These are phyloP conservation scores for Ogataea chonburiensis DNA, from an alignment of 805 yeast genomes.

Conservation along the genomic window DNA sequence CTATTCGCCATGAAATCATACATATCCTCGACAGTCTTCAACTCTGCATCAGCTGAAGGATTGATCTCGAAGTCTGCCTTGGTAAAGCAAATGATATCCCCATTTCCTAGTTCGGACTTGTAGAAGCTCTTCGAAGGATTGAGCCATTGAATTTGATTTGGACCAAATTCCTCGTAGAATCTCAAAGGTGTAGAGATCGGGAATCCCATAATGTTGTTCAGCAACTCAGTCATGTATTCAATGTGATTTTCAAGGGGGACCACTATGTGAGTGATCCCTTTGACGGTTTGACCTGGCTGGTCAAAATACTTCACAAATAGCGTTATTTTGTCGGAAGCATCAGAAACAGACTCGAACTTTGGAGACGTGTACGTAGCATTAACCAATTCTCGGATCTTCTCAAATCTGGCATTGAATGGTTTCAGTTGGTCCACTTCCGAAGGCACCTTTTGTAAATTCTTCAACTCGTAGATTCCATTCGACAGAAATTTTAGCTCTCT, in stretches of 20 bases:
- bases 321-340: slow-evolving; percentile 23
- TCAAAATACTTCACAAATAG: slow-evolving; percentile 38
- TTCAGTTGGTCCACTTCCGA: slow-evolving; percentile 1
- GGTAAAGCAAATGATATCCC: slow-evolving; percentile 57
- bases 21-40: slow-evolving; percentile 42
- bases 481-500: slow-evolving; percentile 40
- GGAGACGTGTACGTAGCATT: slow-evolving; percentile 19
- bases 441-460: slow-evolving; percentile 10
- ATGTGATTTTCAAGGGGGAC: slow-evolving; percentile 50
- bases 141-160: slow-evolving; percentile 47
- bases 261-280: slow-evolving; percentile 62
- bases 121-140: slow-evolving; percentile 44
- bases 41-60: slow-evolving; percentile 14
- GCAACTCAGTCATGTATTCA: slow-evolving; percentile 38
- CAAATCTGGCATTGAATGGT: slow-evolving; percentile 15
- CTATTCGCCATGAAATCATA: slow-evolving; percentile 59
- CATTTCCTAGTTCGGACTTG: slow-evolving; percentile 58
- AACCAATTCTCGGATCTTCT: slow-evolving; percentile 11
- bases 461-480: slow-evolving; percentile 20
- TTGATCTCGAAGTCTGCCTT: slow-evolving; percentile 17
- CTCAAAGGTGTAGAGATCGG: slow-evolving; percentile 35
- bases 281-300: slow-evolving; percentile 46
- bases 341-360: slow-evolving; percentile 23
- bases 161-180: slow-evolving; percentile 62
- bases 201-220: slow-evolving; percentile 44